phyloP scores from a whole-genome alignment of 345 rosid species.

The Gossypium longicalyx region DNA sequence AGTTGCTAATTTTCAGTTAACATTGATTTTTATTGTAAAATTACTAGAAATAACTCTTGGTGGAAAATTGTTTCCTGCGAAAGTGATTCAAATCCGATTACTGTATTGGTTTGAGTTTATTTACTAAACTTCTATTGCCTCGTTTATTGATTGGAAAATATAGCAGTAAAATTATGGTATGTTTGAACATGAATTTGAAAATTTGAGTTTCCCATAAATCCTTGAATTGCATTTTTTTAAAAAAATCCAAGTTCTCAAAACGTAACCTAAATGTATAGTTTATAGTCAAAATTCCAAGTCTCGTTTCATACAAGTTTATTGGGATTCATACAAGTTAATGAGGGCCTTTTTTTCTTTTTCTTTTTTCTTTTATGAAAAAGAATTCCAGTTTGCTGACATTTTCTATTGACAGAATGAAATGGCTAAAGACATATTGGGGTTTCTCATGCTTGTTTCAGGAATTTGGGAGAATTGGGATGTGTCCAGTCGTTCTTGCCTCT shows the following conservation, averaged over 20 bases:
- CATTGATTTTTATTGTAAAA: background rate
- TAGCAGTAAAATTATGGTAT: background rate
- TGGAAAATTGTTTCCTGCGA: background rate
- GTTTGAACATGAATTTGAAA: too few relatives aligned
- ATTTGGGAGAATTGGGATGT: conserved; percentile 78
- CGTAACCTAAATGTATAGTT: too few relatives aligned
- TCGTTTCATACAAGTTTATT: background rate
- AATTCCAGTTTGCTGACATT: background rate
- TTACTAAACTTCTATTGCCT: background rate
- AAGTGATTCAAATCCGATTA: background rate
- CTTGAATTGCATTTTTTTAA: too few relatives aligned
- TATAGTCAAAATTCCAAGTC: too few relatives aligned
- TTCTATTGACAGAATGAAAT: background rate
- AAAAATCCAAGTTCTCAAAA: too few relatives aligned
- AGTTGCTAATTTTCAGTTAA: background rate
- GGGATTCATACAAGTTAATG: background rate
- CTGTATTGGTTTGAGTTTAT: background rate
- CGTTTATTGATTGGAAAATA: background rate
- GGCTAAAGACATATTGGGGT: background rate
- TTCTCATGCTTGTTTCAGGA: conserved; percentile 37
- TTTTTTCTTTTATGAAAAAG: background rate
- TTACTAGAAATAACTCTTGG: background rate
- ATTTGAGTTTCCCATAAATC: too few relatives aligned
- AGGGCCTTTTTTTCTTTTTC: background rate
- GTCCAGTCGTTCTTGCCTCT: conserved; percentile 68